Conservation (phyloP, 2,329 filamentous ascomycete species). For the Monosporascus sp. region DNA sequence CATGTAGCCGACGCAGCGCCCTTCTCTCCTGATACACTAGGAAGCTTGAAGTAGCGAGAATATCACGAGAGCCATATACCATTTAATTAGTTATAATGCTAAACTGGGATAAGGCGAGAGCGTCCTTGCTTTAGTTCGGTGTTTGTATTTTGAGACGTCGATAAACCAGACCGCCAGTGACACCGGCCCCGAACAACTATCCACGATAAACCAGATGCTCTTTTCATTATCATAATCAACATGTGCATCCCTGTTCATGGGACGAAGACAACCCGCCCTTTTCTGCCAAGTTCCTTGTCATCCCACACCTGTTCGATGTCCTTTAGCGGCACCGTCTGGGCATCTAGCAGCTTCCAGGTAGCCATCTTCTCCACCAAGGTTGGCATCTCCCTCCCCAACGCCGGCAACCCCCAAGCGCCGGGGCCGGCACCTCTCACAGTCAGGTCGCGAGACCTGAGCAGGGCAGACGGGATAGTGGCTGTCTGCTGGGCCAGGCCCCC, state of each 20-base stretch:
- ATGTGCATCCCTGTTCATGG: conserved; percentile 14
- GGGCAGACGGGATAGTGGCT: conserved; percentile 33
- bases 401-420: conserved; percentile 34
- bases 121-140: no score
- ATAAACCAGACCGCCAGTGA: no score
- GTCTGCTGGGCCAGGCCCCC: conserved; percentile 36
- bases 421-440: conserved; percentile 42
- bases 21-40: no score
- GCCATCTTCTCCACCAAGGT: conserved; percentile 26
- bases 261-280: conserved; percentile 22
- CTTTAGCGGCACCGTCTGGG: conserved; percentile 21
- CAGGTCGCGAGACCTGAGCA: conserved; percentile 30
- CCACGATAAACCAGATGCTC: no score
- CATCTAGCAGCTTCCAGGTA: conserved; percentile 21
- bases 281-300: conserved; percentile 16
- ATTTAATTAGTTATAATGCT: no score
- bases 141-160: no score
- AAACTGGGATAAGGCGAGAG: no score
- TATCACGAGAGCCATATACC: no score
- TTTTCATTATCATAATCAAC: no score
- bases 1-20: no score
- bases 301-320: conserved; percentile 29
- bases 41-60: no score
- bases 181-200: no score
- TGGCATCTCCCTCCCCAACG: conserved; percentile 25